Evolutionary conservation across 208 protist species (phyloP), one percentile per base, ranked within the genome.

Genomic region (Vickermania ingenoplastis): DNA sequence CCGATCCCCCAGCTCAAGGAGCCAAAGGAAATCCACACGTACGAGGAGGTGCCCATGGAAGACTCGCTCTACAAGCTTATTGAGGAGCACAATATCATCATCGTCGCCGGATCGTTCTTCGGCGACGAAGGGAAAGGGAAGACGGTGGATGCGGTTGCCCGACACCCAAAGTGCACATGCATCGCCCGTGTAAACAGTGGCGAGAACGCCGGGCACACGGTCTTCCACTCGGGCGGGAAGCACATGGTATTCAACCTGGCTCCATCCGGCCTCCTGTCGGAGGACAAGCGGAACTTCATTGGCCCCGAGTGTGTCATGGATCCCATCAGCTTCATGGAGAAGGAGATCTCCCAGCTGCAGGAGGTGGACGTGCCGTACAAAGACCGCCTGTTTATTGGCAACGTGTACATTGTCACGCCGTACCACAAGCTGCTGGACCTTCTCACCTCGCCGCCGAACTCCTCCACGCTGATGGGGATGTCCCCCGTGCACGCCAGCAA

Each of bases 51-150:
- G 2, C 65, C 82, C 45, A 50, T 84, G 45, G 59, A 79, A 31
- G 83, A 93, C 48, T 65, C 72, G 1, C 73, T 96, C 24, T 89
- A 94, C 71, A 75, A 70, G 24, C 54, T 96, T 25, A 69, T 96
- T 50, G 91, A 94, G 23, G 53, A 67, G 31, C 60, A 89, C 66
- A 66, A 92, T 36, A 67, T 96, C 28, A 88, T 96, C 61, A 92
- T 96, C 69, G 87, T 96, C 14, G 85, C 83, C 1, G 91, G 91
- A 26, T 84, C 87, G 30, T 96, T 92, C 68, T 96, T 96, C 64
- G 91, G 91, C 4, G 91, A 96, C 59, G 91, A 96, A 61, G 91
- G 91, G 54, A 96, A 96, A 53, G 91, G 91, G 61, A 96, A 96
- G 73, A 94, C 91, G 7, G 91, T 96, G 7, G 83, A 96, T 55